phyloP scores from a whole-genome alignment of 441 rosid species.

The Mallotus repandus region DNA sequence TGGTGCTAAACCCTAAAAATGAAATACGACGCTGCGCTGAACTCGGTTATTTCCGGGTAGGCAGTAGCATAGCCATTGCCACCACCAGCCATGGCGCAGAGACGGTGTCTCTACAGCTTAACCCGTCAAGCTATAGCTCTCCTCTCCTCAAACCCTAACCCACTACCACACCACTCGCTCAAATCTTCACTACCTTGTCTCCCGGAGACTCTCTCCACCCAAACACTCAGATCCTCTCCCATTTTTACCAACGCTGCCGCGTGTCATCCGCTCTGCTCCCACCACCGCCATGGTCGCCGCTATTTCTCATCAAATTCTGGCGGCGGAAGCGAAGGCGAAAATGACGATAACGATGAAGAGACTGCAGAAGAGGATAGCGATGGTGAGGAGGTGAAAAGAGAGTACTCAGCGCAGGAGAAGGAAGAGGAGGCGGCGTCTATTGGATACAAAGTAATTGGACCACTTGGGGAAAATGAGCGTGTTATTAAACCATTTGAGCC shows the following conservation, averaged over 20 bases:
- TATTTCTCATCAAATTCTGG: slow-evolving; percentile 47
- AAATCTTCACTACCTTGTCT: slow-evolving; percentile 16
- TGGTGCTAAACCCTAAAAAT: slow-evolving; percentile 6
- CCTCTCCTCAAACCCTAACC: slow-evolving; percentile 19
- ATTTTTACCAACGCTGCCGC: slow-evolving; percentile 3
- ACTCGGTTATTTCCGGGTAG: not conserved
- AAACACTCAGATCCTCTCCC: slow-evolving; percentile 17
- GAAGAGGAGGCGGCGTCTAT: slow-evolving; percentile 72
- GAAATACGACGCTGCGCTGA: not conserved
- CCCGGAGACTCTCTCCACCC: slow-evolving; percentile 11
- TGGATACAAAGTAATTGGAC: slow-evolving; percentile 75
- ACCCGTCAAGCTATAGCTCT: slow-evolving; percentile 44
- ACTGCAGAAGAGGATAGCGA: slow-evolving; percentile 37
- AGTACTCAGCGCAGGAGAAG: slow-evolving; percentile 64
- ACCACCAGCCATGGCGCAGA: slow-evolving; percentile 53
- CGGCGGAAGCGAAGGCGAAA: slow-evolving; percentile 24
- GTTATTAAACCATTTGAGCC: slow-evolving; percentile 71
- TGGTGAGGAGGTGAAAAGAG: slow-evolving; percentile 44
- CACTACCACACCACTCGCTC: slow-evolving; percentile 5
- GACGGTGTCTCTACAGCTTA: slow-evolving; percentile 59
- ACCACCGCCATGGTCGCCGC: slow-evolving; percentile 25
- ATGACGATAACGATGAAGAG: slow-evolving; percentile 31
- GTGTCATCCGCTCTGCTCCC: slow-evolving; percentile 24
- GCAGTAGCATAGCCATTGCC: not conserved
- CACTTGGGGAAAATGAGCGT: slow-evolving; percentile 51